Evolutionary conservation across 148 eudicot genomes (phyloP), one percentile per base, ranked within the genome.

Genomic region (Fallopia convolvulus): DNA sequence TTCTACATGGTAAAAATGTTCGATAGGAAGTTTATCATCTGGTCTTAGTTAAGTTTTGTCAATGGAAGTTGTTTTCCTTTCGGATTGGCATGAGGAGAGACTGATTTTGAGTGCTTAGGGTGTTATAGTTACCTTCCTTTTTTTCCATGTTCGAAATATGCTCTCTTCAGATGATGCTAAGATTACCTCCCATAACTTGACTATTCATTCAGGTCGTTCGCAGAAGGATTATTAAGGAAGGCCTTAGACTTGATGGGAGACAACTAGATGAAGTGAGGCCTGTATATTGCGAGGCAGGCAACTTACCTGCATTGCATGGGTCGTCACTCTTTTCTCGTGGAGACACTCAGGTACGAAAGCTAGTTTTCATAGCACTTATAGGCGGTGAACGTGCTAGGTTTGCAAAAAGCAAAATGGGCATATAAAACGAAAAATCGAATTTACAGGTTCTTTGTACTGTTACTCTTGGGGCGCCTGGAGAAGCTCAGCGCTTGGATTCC

Each of bases 401-500:
- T 66, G 71, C 15, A 26, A 66, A 32, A 26, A 21, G 30, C 1
- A 66, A 61, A 36, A 20, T 33, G 74, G 11, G 46, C 44, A 70
- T 39, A 70, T 20, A 23, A 4, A 5, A 14, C 12, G 61, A 20
- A 7, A 55, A 48, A 46, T 65, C 41, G 17, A 3, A 76, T 60
- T 0, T 85, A 44, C 84, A 95, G 99, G 99, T 95, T 68, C 92
- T 91, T 70, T 91, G 96, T 81, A 92, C 97, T 75, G 91, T 95
- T 63, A 95, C 99, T 63, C 96, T 92, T 77, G 99, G 99, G 79
- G 97, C 97, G 79, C 99, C 97, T 36, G 94, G 85, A 48, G 94
- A 92, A 63, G 99, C 99, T 82, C 99, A 95, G 60, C 90, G 85
- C 71, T 83, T 95, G 84, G 92, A 85, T 26, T 88, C 97, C 26